Base-by-base conservation (phyloP, 345 rosid species). In the Pelargonium nanum region DNA sequence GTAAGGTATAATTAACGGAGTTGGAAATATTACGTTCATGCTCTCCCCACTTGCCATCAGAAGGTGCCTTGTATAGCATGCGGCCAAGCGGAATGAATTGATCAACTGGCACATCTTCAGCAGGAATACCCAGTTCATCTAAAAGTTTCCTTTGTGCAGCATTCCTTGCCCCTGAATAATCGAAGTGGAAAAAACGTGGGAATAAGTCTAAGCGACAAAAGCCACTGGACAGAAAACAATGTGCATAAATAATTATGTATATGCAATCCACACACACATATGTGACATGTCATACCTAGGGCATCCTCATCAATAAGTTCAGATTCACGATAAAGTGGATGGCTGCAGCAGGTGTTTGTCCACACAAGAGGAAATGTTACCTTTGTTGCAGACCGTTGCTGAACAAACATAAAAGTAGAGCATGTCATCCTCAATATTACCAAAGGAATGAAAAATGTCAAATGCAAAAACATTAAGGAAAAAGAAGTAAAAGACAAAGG, bases 301-400 rank as follows among this genome's bases (percentile, higher is more conserved):
- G 72, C 66, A 21, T 83, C 75, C 68, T 86, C 96, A 0, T 80
- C 70, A 48, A 85, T 82, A 60, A 89, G 95, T 79, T 89, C 95
- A 24, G 95, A 79, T 60, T 89, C 96, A 65, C 94, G 91, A 77
- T 81, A 81, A 55, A 93, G 77, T 61, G 97, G 97, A 73, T 93
- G 99, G 78, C 97, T 93, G 77, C 99, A 93, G 76, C 99, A 93
- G 56, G 96, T 84, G 85, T 93, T 93, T 45, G 99, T 93, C 99
- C 99, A 89, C 68, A 87, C 97, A 40, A 84, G 94, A 59, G 99
- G 99, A 69, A 92, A 89, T 24, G 98, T 92, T 59, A 92, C 96
- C 77, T 92, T 92, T 17, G 96, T 87, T 26, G 83, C 84, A 68
- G 96, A 92, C 32, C 98, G 85, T 92, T 92, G 93, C 98, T 92